Evolutionary conservation across 2,329 filamentous ascomycete species (phyloP).

Genomic region (Nemania sp.): DNA sequence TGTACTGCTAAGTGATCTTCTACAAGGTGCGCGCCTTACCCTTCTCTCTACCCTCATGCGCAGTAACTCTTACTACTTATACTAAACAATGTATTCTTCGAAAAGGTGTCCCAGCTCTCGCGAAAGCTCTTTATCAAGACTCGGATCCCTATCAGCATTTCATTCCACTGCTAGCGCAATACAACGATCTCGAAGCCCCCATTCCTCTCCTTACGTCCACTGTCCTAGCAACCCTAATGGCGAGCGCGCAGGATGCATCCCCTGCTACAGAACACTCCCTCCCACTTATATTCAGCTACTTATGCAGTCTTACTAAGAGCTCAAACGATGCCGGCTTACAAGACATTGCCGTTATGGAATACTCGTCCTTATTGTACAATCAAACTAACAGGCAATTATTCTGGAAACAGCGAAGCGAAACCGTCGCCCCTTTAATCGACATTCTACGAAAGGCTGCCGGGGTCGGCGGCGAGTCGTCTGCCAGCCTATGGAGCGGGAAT

Average conservation of each 20-base stretch:
- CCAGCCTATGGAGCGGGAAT: conserved; percentile 71
- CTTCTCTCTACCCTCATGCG: background rate
- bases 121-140: conserved; percentile 77
- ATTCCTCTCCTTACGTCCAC: conserved; percentile 91
- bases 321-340: conserved; percentile 85
- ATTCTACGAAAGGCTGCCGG: conserved; percentile 84
- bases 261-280: conserved; percentile 77
- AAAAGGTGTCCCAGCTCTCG: conserved; percentile 79
- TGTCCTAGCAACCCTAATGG: conserved; percentile 84
- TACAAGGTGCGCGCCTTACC: conserved; percentile 73
- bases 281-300: conserved; percentile 85
- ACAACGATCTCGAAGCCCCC: conserved; percentile 78
- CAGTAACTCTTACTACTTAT: background rate
- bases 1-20: conserved; percentile 86
- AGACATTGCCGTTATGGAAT: conserved; percentile 94
- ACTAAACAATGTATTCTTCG: conserved; percentile 18
- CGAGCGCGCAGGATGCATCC: conserved; percentile 71
- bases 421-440: conserved; percentile 81
- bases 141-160: conserved; percentile 85
- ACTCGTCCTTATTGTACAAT: conserved; percentile 85
- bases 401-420: conserved; percentile 91
- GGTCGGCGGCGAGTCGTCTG: conserved; percentile 71
- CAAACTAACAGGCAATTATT: conserved; percentile 82
- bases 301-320: conserved; percentile 84
- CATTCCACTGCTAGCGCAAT: conserved; percentile 83